phyloP scores from a whole-genome alignment of 306 rosid species.

The Glycine tomentella region DNA sequence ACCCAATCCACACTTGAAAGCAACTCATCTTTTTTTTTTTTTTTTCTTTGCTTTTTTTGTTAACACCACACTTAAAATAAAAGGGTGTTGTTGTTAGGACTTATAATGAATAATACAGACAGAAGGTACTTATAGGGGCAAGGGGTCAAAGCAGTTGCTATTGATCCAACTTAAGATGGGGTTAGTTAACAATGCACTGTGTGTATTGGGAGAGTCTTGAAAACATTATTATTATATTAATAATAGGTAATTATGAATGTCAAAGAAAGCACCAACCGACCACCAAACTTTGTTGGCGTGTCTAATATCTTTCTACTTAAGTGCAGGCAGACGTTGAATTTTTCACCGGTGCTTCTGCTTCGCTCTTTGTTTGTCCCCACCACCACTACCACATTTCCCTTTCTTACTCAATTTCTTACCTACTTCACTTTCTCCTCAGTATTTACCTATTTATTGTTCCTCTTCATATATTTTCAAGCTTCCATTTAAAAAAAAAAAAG shows the following conservation, averaged over 20 bases:
- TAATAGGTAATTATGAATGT: slow-evolving; percentile 13
- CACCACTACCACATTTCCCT: background rate
- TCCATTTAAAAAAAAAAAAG: too few species aligned
- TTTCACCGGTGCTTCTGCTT: background rate
- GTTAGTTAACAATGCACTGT: background rate
- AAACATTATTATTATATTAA: background rate
- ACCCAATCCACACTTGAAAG: slow-evolving; percentile 42
- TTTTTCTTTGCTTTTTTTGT: too few species aligned
- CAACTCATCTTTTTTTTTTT: background rate
- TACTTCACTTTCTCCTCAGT: background rate
- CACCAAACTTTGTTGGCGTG: slow-evolving; percentile 61
- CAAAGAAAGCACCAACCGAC: slow-evolving; percentile 52
- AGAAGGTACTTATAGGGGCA: slow-evolving; percentile 46
- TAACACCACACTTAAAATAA: background rate
- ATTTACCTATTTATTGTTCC: background rate
- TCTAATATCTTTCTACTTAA: slow-evolving; percentile 1
- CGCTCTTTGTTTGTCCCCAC: slow-evolving; percentile 41
- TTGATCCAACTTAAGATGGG: background rate
- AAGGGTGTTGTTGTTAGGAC: background rate
- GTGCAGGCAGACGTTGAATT: slow-evolving; percentile 25
- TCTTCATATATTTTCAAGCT: too few species aligned
- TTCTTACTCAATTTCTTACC: background rate
- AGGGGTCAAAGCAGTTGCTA: slow-evolving; percentile 9
- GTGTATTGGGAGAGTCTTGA: background rate
- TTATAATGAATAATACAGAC: background rate